These are phyloP conservation scores for Botrytis fragariae DNA, from an alignment of 2,329 filamentous ascomycete species.

Conservation along the genomic window DNA sequence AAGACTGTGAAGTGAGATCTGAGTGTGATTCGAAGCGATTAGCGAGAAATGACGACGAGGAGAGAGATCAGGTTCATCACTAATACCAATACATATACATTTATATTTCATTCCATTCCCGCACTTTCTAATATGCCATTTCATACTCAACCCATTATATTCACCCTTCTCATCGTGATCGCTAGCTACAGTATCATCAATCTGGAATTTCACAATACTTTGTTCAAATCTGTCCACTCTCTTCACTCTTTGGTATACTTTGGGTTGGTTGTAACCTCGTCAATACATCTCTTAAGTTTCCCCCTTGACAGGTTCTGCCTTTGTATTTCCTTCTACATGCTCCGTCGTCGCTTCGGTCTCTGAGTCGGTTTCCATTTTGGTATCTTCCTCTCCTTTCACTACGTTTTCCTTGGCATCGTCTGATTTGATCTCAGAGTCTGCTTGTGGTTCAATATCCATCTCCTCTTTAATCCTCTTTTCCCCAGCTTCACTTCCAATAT, in stretches of 20 bases:
- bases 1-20: background rate
- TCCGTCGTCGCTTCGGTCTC: background rate
- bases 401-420: background rate
- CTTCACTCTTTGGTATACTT: background rate
- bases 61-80: background rate
- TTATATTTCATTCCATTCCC: too few relatives aligned
- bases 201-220: background rate
- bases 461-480: constrained; percentile 17
- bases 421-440: background rate
- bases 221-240: background rate
- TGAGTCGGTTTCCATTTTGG: background rate
- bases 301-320: constrained; percentile 24
- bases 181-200: background rate
- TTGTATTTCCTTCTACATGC: constrained; percentile 9
- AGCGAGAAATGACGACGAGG: too few relatives aligned
- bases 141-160: background rate
- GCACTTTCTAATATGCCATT: background rate
- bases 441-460: background rate
- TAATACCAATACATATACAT: background rate
- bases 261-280: background rate
- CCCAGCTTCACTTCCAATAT: constrained; percentile 37
- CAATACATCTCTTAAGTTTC: background rate
- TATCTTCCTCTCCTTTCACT: background rate
- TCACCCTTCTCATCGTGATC: background rate
- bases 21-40: background rate